phyloP scores from a whole-genome alignment of 495 filamentous ascomycete species.

The Hypoxylon perforatum region DNA sequence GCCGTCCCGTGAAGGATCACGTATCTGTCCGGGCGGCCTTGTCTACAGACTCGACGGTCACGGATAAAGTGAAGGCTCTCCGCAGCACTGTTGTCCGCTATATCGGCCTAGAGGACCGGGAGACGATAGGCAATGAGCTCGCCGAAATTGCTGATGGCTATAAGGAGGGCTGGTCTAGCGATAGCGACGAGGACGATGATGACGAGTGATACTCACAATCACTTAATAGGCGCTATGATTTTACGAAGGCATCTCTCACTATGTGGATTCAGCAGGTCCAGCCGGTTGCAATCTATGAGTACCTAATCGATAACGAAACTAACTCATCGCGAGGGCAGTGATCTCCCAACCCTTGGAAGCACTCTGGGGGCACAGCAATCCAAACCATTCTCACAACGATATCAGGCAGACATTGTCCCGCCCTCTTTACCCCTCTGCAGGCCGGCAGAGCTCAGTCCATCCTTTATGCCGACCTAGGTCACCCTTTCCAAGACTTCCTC shows the following conservation, averaged over 20 bases:
- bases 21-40: slow-evolving; percentile 72
- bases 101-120: slow-evolving; percentile 80
- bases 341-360: neutral
- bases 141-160: slow-evolving; percentile 88
- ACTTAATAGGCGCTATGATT: neutral
- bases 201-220: slow-evolving; percentile 45
- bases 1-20: slow-evolving; percentile 49
- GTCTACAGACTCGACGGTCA: slow-evolving; percentile 78
- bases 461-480: neutral
- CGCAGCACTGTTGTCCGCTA: slow-evolving; percentile 66
- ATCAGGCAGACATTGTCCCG: neutral
- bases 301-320: too few relatives aligned
- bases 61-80: slow-evolving; percentile 72
- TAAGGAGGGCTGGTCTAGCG: slow-evolving; percentile 89
- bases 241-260: neutral
- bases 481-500: neutral
- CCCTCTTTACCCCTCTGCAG: neutral
- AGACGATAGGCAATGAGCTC: slow-evolving; percentile 83
- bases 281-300: too few relatives aligned
- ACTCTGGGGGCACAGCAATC: neutral
- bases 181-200: slow-evolving; percentile 83
- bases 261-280: neutral
- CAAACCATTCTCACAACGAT: neutral
- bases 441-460: neutral
- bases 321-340: neutral